A percentile compares a stretch with the other conserved stretches of the same genome.
phyloP scores from a whole-genome alignment of 805 yeast genomes.

The Wickerhamiella azyma region DNA sequence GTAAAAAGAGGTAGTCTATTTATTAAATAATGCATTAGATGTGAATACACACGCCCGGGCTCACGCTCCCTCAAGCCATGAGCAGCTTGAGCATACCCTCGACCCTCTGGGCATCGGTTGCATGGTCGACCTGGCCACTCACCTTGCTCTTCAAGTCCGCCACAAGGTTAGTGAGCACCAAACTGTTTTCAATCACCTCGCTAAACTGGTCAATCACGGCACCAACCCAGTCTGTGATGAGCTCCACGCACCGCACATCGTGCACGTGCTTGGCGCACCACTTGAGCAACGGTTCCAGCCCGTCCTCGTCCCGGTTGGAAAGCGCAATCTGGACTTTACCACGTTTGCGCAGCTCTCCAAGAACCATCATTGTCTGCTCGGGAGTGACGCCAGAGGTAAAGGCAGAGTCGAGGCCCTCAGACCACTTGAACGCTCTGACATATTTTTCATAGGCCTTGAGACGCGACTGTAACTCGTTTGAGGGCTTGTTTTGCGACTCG shows the following conservation, averaged over 20 bases:
- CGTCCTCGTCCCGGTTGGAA: conserved; percentile 69
- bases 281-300: conserved; percentile 69
- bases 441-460: conserved; percentile 71
- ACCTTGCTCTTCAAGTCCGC: conserved; percentile 42
- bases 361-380: conserved; percentile 67
- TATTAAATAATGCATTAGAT: conserved; percentile 7
- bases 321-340: conserved; percentile 81
- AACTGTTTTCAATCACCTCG: conserved; percentile 53
- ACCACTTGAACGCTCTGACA: conserved; percentile 79
- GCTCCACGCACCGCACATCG: conserved; percentile 57
- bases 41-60: no score
- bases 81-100: conserved; percentile 89
- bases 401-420: conserved; percentile 83
- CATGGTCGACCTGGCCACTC: conserved; percentile 54
- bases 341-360: conserved; percentile 73
- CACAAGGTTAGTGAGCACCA: conserved; percentile 63
- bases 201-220: conserved; percentile 66
- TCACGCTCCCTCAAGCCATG: conserved; percentile 28
- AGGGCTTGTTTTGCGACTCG: conserved; percentile 33
- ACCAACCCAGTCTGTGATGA: conserved; percentile 55
- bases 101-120: conserved; percentile 76
- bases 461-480: conserved; percentile 25
- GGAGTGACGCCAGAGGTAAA: conserved; percentile 64
- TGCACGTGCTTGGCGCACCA: conserved; percentile 70
- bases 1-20: conserved; percentile 13